Evolutionary conservation across 108 stramenopile species (phyloP).

Genomic region (Cyclostephanos tholiformis): DNA sequence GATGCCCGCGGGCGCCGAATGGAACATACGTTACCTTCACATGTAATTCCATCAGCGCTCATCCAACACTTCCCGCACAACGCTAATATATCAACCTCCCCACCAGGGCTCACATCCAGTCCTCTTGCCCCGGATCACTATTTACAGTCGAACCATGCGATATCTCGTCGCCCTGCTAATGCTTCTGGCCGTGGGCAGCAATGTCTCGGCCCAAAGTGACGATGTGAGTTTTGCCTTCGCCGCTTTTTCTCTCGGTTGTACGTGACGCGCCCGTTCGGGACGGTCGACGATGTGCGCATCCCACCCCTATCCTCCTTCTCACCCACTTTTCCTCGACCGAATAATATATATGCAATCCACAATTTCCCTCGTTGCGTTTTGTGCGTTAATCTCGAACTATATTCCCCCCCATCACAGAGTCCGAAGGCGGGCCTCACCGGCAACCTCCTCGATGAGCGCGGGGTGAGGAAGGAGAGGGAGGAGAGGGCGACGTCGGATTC

Average conservation of each 20-base stretch:
- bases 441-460: background rate
- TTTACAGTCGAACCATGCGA: constrained; percentile 9
- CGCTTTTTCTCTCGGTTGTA: background rate
- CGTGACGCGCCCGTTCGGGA: too few species aligned
- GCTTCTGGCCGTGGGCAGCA: background rate
- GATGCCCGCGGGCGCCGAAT: too few species aligned
- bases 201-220: background rate
- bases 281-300: background rate
- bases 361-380: too few species aligned
- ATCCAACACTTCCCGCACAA: too few species aligned
- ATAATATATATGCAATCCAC: background rate
- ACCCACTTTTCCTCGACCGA: background rate
- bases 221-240: background rate
- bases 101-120: too few species aligned
- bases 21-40: too few species aligned
- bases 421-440: background rate
- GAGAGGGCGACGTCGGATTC: background rate
- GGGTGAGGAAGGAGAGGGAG: background rate
- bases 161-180: background rate
- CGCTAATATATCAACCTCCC: too few species aligned
- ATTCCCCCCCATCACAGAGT: background rate
- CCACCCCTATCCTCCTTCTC: background rate
- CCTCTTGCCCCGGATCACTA: too few species aligned
- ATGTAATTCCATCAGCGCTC: too few species aligned
- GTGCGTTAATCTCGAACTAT: background rate